phyloP scores from a whole-genome alignment of 2,329 filamentous ascomycete species.

The Penicillium sp. region DNA sequence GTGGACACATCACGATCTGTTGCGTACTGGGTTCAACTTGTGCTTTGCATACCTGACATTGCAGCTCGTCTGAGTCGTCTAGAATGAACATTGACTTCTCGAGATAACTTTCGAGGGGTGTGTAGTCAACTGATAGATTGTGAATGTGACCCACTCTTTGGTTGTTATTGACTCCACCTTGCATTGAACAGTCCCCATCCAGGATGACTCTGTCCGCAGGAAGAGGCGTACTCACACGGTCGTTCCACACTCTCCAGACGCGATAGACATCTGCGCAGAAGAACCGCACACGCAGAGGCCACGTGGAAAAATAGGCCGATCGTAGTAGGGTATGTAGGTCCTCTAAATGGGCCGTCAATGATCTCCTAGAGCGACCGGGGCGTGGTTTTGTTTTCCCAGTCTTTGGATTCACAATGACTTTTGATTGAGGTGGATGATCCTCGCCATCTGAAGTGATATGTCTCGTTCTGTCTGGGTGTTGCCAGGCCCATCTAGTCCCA shows the following conservation, averaged over 20 bases:
- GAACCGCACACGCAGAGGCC: constrained; percentile 81
- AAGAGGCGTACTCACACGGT: constrained; percentile 50
- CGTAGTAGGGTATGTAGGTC: constrained; percentile 80
- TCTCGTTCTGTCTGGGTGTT: constrained; percentile 76
- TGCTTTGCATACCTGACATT: constrained; percentile 54
- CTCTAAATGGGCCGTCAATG: constrained; percentile 68
- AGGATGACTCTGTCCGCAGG: constrained; percentile 57
- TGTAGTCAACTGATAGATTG: constrained; percentile 56
- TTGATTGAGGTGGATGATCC: constrained; percentile 44
- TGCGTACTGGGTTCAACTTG: constrained; percentile 38
- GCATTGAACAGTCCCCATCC: constrained; percentile 42
- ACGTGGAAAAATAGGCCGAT: constrained; percentile 75
- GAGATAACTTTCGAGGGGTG: constrained; percentile 49
- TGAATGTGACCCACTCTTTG: constrained; percentile 41
- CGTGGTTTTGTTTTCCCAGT: constrained; percentile 42
- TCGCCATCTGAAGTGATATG: constrained; percentile 68
- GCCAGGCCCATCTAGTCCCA: constrained; percentile 77
- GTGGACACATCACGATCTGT: constrained; percentile 55
- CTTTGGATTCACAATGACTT: constrained; percentile 34
- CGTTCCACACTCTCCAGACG: constrained; percentile 65
- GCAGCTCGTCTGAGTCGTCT: constrained; percentile 33
- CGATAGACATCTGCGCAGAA: constrained; percentile 69
- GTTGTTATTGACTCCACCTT: constrained; percentile 21
- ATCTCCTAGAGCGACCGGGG: constrained; percentile 54
- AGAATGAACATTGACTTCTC: constrained; percentile 53